Conservation (phyloP, 1,139 yeast genomes). For the Kodamaea anthophila region DNA sequence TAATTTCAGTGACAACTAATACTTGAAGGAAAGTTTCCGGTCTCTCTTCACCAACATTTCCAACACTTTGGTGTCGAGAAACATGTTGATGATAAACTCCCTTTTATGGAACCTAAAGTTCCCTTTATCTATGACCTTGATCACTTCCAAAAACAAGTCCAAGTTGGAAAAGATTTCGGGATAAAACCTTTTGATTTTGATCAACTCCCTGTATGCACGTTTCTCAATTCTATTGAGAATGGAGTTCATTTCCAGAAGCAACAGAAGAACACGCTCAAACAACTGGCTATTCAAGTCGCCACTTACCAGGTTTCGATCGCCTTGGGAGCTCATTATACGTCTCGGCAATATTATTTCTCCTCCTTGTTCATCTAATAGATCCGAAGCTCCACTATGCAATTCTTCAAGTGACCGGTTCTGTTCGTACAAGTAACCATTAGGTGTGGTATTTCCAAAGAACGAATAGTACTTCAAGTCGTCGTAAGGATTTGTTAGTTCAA, state of each 20-base stretch:
- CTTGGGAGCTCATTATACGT: neutral
- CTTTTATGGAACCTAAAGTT: conserved; percentile 47
- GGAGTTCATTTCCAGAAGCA: conserved; percentile 55
- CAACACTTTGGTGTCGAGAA: conserved; percentile 48
- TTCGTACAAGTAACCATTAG: neutral
- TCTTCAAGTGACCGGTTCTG: neutral
- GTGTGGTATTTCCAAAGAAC: conserved; percentile 14
- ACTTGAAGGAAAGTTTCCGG: conserved; percentile 16
- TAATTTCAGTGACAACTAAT: no score
- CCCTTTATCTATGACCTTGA: conserved; percentile 60
- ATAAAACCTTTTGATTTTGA: conserved; percentile 45
- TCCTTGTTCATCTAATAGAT: neutral
- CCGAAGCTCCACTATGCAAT: neutral
- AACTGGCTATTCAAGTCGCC: neutral
- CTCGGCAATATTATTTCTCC: neutral
- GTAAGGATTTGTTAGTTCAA: conserved; percentile 27
- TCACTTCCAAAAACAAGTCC: conserved; percentile 53
- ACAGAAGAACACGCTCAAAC: conserved; percentile 34
- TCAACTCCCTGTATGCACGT: conserved; percentile 59
- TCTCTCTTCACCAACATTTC: conserved; percentile 47
- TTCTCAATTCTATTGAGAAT: conserved; percentile 62
- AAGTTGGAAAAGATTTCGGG: conserved; percentile 55
- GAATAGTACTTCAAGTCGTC: conserved; percentile 26
- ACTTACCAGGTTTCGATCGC: neutral
- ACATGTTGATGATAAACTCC: conserved; percentile 62